Conservation (phyloP, 192 early-diverging fungal genomes). For the Spizellomyces sp. region DNA sequence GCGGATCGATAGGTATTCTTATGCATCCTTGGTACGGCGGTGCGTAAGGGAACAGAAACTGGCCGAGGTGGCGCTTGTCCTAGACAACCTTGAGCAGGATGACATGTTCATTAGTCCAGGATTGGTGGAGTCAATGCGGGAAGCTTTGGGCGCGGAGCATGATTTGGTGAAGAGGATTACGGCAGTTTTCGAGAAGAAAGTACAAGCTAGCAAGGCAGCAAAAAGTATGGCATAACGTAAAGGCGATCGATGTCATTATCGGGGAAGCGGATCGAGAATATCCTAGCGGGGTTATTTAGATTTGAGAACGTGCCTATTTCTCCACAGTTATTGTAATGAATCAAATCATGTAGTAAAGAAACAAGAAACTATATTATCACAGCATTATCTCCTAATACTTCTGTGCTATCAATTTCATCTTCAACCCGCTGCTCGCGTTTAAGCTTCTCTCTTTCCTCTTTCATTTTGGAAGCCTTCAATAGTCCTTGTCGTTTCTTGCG, state of each 20-base stretch:
- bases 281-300: too few relatives aligned
- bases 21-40: not conserved
- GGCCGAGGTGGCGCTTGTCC: not conserved
- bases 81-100: not conserved
- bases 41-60: not conserved
- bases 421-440: too few relatives aligned
- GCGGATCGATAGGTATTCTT: not conserved
- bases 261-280: too few relatives aligned
- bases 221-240: too few relatives aligned
- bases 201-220: too few relatives aligned
- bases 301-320: too few relatives aligned
- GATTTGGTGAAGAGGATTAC: not conserved
- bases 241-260: too few relatives aligned
- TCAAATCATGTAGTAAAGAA: too few relatives aligned
- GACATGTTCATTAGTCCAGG: not conserved
- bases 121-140: not conserved
- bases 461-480: not conserved
- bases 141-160: constrained; percentile 1
- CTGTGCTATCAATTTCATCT: too few relatives aligned
- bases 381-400: too few relatives aligned
- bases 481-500: constrained; percentile 1
- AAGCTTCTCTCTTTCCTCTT: not conserved
- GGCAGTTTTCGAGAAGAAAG: not conserved
- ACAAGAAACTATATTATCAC: too few relatives aligned
- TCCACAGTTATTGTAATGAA: too few relatives aligned